These are phyloP conservation scores for Populus nigra DNA, from an alignment of 345 rosid genomes.

Conservation along the genomic window DNA sequence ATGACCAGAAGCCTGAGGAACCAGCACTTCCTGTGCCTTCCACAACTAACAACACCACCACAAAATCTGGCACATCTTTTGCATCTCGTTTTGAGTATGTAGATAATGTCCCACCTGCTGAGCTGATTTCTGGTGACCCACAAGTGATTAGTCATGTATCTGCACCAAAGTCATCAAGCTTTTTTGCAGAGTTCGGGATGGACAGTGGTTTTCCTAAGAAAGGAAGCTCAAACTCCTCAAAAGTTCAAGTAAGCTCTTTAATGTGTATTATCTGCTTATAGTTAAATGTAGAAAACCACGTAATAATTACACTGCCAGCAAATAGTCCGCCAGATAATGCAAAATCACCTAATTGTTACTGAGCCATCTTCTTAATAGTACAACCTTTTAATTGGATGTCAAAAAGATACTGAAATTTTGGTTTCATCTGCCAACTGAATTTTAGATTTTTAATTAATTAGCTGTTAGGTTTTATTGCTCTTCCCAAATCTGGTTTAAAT, in stretches of 20 bases:
- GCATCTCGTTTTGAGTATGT: slow-evolving; percentile 93
- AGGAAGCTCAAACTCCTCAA: slow-evolving; percentile 54
- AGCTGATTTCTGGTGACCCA: slow-evolving; percentile 51
- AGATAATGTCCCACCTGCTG: slow-evolving; percentile 57
- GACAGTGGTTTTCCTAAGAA: slow-evolving; percentile 68
- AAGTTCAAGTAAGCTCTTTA: slow-evolving; percentile 56
- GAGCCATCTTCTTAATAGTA: neutral
- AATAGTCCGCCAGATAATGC: neutral
- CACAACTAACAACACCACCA: slow-evolving; percentile 37
- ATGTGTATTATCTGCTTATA: neutral
- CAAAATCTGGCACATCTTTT: slow-evolving; percentile 52
- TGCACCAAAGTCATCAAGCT: slow-evolving; percentile 86
- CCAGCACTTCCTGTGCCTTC: slow-evolving; percentile 57
- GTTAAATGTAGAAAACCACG: neutral
- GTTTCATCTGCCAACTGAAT: neutral
- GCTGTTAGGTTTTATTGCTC: neutral
- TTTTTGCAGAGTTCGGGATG: slow-evolving; percentile 92
- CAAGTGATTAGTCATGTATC: slow-evolving; percentile 83
- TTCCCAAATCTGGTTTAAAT: neutral
- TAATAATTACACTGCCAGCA: neutral
- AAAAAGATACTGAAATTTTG: neutral
- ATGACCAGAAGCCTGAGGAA: slow-evolving; percentile 98
- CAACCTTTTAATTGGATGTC: neutral
- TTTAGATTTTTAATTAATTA: neutral
- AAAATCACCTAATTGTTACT: neutral